Conservation (phyloP, 495 filamentous ascomycete genomes). For the Penicillium bovifimosum region DNA sequence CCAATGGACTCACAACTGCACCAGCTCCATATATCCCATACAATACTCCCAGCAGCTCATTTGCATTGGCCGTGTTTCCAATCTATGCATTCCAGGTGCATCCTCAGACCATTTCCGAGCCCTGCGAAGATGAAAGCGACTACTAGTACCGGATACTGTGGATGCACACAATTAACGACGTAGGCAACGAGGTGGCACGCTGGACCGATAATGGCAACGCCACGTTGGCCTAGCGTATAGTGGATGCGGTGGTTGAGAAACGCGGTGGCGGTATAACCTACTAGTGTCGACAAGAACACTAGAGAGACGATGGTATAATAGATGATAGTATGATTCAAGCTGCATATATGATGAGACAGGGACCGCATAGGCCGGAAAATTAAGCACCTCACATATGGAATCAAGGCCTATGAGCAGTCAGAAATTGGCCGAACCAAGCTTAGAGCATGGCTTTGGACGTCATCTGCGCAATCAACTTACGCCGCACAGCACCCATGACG, state of each 20-base stretch:
- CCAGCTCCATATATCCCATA: constrained; percentile 57
- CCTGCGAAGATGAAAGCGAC: constrained; percentile 55
- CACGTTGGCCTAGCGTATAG: constrained; percentile 61
- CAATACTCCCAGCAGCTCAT: constrained; percentile 52
- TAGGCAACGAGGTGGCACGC: constrained; percentile 60
- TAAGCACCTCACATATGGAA: constrained; percentile 44
- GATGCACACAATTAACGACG: constrained; percentile 52
- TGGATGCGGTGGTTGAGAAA: constrained; percentile 56
- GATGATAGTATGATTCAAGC: constrained; percentile 54
- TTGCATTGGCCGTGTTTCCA: constrained; percentile 57
- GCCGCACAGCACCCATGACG: constrained; percentile 72
- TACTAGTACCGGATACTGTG: constrained; percentile 55
- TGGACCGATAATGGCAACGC: constrained; percentile 64
- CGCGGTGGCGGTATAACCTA: constrained; percentile 53
- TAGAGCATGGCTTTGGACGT: too few relatives aligned
- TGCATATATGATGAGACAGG: constrained; percentile 18
- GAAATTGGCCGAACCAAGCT: neutral
- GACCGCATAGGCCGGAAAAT: neutral
- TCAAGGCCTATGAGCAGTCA: constrained; percentile 46
- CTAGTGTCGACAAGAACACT: constrained; percentile 56
- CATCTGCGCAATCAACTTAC: constrained; percentile 38
- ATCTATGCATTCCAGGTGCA: constrained; percentile 62
- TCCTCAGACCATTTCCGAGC: constrained; percentile 60
- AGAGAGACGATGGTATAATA: constrained; percentile 59
- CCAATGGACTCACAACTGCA: constrained; percentile 49